Conservation (phyloP, 2,329 filamentous ascomycete species). For the Hypoxylon sp. region DNA sequence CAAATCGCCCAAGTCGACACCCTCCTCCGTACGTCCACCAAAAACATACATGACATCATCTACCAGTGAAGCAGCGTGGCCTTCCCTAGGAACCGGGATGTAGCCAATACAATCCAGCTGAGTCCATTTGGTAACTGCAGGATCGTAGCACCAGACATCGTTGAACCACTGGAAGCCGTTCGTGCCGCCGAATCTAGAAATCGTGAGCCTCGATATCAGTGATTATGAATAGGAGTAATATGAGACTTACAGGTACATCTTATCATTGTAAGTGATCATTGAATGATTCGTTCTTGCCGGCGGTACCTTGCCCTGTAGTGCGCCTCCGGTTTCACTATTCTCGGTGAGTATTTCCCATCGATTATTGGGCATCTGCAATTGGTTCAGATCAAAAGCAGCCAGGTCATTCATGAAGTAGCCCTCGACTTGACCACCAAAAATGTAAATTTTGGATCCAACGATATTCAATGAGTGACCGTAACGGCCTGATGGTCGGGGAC, state of each 20-base stretch:
- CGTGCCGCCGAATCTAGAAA: conserved; percentile 88
- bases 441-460: conserved; percentile 94
- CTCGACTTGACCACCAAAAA: conserved; percentile 97
- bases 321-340: conserved; percentile 73
- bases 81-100: conserved; percentile 92
- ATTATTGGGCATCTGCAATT: conserved; percentile 89
- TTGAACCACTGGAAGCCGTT: conserved; percentile 99
- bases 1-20: conserved; percentile 89
- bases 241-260: conserved; percentile 85
- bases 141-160: conserved; percentile 97
- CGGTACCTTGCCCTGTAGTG: conserved; percentile 74
- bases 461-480: conserved; percentile 98
- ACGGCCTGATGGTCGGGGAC: conserved; percentile 85
- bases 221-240: background rate
- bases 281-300: conserved; percentile 95
- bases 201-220: conserved; percentile 32
- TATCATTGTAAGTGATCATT: conserved; percentile 91
- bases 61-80: conserved; percentile 91
- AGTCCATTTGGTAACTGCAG: conserved; percentile 82
- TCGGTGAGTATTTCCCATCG: conserved; percentile 93
- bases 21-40: conserved; percentile 93
- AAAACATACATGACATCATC: conserved; percentile 99
- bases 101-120: conserved; percentile 97
- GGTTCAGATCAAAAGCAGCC: conserved; percentile 94
- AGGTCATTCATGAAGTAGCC: conserved; percentile 98